Evolutionary conservation across 2,329 filamentous ascomycete genomes (phyloP).

Genomic region (Colletotrichum cereale): DNA sequence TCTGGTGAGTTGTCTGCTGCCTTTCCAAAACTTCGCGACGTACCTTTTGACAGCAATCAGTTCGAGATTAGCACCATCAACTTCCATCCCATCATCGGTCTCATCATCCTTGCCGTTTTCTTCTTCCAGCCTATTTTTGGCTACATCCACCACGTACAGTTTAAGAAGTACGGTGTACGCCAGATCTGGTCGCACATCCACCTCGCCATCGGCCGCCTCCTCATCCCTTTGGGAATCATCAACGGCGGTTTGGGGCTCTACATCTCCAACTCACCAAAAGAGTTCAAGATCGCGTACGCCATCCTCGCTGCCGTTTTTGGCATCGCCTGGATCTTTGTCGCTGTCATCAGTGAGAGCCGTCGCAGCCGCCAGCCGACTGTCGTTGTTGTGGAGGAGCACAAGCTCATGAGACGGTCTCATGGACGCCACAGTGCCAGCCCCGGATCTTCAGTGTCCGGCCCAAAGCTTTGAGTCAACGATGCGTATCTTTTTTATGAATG

Average conservation of each 20-base stretch:
- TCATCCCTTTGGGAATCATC: conserved; percentile 57
- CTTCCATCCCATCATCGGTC: conserved; percentile 61
- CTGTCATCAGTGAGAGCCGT: conserved; percentile 48
- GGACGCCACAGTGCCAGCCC: conserved; percentile 7
- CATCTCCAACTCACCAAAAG: conserved; percentile 48
- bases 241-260: conserved; percentile 59
- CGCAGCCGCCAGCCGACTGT: conserved; percentile 40
- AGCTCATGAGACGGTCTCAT: conserved; percentile 27
- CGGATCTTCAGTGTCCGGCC: conserved; percentile 18
- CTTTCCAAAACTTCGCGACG: too few species aligned
- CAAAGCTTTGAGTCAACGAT: conserved; percentile 13
- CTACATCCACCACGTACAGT: conserved; percentile 56
- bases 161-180: conserved; percentile 52
- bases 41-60: conserved; percentile 39
- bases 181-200: conserved; percentile 58
- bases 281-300: conserved; percentile 52
- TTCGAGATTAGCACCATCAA: conserved; percentile 49
- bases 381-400: conserved; percentile 32
- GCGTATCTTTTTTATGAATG: background rate
- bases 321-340: conserved; percentile 52
- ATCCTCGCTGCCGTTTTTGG: conserved; percentile 55
- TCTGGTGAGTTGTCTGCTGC: conserved; percentile 47
- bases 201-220: conserved; percentile 56
- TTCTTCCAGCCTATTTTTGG: conserved; percentile 58
- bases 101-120: conserved; percentile 55